Evolutionary conservation across 768 basidiomycete species (phyloP), one percentile per base, ranked within the genome.

Genomic region (Cubamyces lactineus): DNA sequence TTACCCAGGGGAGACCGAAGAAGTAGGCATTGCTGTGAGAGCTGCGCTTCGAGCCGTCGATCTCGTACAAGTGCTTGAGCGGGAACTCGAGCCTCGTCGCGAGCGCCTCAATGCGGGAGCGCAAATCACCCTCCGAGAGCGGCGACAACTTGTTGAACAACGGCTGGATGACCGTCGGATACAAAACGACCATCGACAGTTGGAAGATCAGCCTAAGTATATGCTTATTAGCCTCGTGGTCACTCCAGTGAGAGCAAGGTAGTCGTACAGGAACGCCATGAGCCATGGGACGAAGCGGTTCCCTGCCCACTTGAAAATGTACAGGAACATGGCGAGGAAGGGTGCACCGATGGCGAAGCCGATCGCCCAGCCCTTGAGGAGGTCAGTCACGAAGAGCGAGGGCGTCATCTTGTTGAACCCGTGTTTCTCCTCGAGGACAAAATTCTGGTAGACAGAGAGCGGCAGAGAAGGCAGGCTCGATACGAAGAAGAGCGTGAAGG

Each of bases 1-100:
- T 43, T 52, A 92, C 93, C 90, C 94, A 96, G 1, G 96, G 96
- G 13, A 98, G 83, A 61, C 96, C 96, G 66, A 94, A 98, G 81
- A 98, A 98, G 78, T 97, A 98, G n/a, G 96, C 96, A 67, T 98
- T 98, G 67, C 89, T 91, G 76, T 99, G 96, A 2, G 92, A 90
- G 75, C 90, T 93, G 50, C 96, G 86, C 79, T 97, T 97, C 39
- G 91, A 94, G 28, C 97, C 97, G 71, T 98, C 96, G 67, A 98
- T 98, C 73, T 97, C 94, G 73, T 96, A 98, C 54, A 99, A 74
- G 74, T 96, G 90, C 71, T 90, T 97, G 59, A 98, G 78, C 0
- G 97, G 96, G 84, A 98, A 99, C 60, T 88, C 86, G 69, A 98
- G 88, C 70, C 87, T 88, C 42, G 77, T 68, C 0, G 96, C 93